Evolutionary conservation across 2,329 filamentous ascomycete species (phyloP).

Genomic region (Aureobasidium mangrovei): DNA sequence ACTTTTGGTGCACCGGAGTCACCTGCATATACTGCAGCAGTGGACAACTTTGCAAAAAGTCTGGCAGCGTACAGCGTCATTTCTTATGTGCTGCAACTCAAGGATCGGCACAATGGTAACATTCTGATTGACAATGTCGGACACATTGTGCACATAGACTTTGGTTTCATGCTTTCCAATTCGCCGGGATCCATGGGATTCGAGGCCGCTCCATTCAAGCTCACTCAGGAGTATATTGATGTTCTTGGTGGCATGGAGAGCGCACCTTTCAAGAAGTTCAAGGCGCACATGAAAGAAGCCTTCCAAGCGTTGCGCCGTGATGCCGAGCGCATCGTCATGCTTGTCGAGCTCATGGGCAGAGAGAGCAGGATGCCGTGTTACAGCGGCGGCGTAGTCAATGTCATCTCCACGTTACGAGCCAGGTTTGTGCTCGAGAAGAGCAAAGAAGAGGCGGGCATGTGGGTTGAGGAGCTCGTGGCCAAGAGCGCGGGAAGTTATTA

Average conservation of each 20-base stretch:
- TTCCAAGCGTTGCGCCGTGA: slow-evolving; percentile 74
- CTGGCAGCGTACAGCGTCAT: slow-evolving; percentile 80
- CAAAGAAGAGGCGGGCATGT: slow-evolving; percentile 70
- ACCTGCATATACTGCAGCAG: slow-evolving; percentile 60
- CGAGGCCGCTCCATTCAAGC: slow-evolving; percentile 78
- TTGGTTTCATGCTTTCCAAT: slow-evolving; percentile 84
- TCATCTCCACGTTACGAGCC: slow-evolving; percentile 60
- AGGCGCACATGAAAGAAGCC: slow-evolving; percentile 69
- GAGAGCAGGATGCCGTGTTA: slow-evolving; percentile 82
- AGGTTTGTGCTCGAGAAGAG: slow-evolving; percentile 76
- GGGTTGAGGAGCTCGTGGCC: slow-evolving; percentile 71
- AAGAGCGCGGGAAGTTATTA: slow-evolving; percentile 84
- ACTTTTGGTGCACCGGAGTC: slow-evolving; percentile 63
- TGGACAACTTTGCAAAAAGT: slow-evolving; percentile 72
- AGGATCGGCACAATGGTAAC: slow-evolving; percentile 80
- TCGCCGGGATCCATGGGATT: slow-evolving; percentile 77
- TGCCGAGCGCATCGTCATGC: slow-evolving; percentile 70
- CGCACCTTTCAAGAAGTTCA: slow-evolving; percentile 65
- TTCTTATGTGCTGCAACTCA: slow-evolving; percentile 73
- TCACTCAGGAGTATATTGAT: slow-evolving; percentile 79
- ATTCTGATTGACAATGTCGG: slow-evolving; percentile 78
- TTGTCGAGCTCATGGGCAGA: slow-evolving; percentile 76
- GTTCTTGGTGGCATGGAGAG: slow-evolving; percentile 67
- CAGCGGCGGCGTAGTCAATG: slow-evolving; percentile 61
- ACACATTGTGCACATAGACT: slow-evolving; percentile 82